Percentiles rank a stretch among this genome's conserved stretches.
These are phyloP conservation scores for Codiaeum variegatum DNA, from an alignment of 441 rosid species.

Conservation along the genomic window DNA sequence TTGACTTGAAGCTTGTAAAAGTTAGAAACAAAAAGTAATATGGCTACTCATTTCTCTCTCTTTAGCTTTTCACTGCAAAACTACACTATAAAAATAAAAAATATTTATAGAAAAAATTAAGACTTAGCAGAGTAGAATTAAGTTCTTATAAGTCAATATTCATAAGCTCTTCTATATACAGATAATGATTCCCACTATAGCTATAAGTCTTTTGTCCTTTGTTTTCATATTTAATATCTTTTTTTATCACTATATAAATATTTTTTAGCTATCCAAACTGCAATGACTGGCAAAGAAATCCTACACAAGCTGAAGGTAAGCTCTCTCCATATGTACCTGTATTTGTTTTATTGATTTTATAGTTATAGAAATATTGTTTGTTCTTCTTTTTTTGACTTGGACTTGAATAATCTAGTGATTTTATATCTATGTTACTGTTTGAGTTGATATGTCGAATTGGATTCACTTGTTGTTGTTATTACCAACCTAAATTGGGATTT, in stretches of 20 bases:
- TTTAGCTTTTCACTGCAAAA: no score
- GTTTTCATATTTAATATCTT: not conserved
- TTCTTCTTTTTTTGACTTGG: not conserved
- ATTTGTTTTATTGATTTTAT: no score
- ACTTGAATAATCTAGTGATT: not conserved
- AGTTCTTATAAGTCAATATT: no score
- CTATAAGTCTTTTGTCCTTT: no score
- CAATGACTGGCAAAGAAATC: constrained; percentile 60
- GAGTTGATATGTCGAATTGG: not conserved
- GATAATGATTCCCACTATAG: no score
- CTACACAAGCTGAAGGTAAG: constrained; percentile 69
- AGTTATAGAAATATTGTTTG: not conserved
- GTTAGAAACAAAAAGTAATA: no score
- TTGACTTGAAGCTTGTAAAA: no score
- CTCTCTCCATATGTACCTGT: not conserved
- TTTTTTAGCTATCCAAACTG: not conserved
- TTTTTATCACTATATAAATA: not conserved
- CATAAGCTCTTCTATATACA: no score
- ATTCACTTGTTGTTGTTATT: not conserved
- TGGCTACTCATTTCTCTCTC: no score
- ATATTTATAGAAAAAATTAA: no score
- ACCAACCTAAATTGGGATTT: not conserved
- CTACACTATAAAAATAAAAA: no score
- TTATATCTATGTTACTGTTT: not conserved
- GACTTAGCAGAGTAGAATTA: no score